phyloP scores from a whole-genome alignment of 2,329 filamentous ascomycete genomes.

The Cyphellophora attinorum region DNA sequence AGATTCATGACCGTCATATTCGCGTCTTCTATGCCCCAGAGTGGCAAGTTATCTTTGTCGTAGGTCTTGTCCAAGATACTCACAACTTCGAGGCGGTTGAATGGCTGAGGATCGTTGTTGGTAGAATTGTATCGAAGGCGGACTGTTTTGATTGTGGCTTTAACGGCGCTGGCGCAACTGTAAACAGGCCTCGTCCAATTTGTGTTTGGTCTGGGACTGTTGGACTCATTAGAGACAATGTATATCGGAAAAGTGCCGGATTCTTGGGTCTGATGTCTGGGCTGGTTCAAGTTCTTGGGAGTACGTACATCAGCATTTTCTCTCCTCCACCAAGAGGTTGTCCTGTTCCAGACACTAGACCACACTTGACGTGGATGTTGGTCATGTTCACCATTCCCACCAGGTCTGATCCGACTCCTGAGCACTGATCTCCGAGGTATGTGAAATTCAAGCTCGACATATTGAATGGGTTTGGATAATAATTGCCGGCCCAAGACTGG shows the following conservation, averaged over 20 bases:
- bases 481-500: constrained; percentile 1
- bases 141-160: constrained; percentile 37
- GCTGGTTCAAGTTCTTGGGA: too few species aligned
- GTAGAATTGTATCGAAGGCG: constrained; percentile 31
- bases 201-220: constrained; percentile 31
- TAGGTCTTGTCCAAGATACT: constrained; percentile 30
- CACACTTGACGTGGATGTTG: constrained; percentile 32
- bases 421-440: constrained; percentile 20
- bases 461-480: constrained; percentile 24
- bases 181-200: constrained; percentile 36
- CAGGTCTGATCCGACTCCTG: constrained; percentile 18
- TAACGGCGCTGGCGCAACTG: constrained; percentile 32
- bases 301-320: too few species aligned
- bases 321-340: constrained; percentile 25
- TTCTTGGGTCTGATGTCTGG: too few species aligned
- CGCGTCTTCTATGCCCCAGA: constrained; percentile 31
- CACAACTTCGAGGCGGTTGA: constrained; percentile 26
- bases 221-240: too few species aligned
- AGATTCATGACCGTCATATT: constrained; percentile 19
- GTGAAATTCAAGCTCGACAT: constrained; percentile 20
- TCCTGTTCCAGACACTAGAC: constrained; percentile 31
- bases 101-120: constrained; percentile 21
- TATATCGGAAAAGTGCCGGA: too few species aligned
- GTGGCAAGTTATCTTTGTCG: constrained; percentile 21
- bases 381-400: constrained; percentile 31